These are phyloP conservation scores for Aureobasidium leucospermi DNA, from an alignment of 2,329 filamentous ascomycete genomes.

Conservation along the genomic window DNA sequence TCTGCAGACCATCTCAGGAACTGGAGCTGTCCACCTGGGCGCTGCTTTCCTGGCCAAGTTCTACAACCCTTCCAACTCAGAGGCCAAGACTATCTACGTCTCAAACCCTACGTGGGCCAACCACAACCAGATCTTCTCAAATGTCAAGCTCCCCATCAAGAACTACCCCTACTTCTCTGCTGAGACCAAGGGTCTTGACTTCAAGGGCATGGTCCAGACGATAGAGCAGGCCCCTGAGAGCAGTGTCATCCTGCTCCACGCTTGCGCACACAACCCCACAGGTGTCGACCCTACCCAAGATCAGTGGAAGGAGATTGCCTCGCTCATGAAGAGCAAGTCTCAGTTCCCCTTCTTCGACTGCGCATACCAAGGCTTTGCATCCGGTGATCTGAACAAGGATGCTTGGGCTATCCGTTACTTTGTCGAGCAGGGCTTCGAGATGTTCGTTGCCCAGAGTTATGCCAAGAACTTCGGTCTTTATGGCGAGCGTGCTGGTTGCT, in stretches of 20 bases:
- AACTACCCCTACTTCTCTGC: slow-evolving; percentile 93
- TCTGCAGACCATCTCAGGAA: slow-evolving; percentile 93
- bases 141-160: slow-evolving; percentile 70
- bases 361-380: slow-evolving; percentile 96
- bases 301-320: slow-evolving; percentile 88
- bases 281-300: slow-evolving; percentile 90
- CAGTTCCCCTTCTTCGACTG: slow-evolving; percentile 99
- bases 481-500: slow-evolving; percentile 89
- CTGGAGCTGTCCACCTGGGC: slow-evolving; percentile 87
- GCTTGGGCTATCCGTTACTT: slow-evolving; percentile 94
- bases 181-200: slow-evolving; percentile 83
- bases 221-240: slow-evolving; percentile 65
- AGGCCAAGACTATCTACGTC: slow-evolving; percentile 70
- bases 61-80: slow-evolving; percentile 57
- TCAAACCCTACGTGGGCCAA: slow-evolving; percentile 97
- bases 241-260: slow-evolving; percentile 17
- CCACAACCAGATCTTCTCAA: slow-evolving; percentile 96
- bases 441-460: slow-evolving; percentile 47
- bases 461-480: slow-evolving; percentile 69
- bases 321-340: slow-evolving; percentile 64
- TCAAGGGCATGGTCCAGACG: slow-evolving; percentile 81
- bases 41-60: slow-evolving; percentile 91
- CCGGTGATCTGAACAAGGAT: slow-evolving; percentile 76
- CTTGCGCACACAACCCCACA: slow-evolving; percentile 96
- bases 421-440: slow-evolving; percentile 77